Evolutionary conservation across 441 rosid species (phyloP).

Genomic region (Omphalea diandra): DNA sequence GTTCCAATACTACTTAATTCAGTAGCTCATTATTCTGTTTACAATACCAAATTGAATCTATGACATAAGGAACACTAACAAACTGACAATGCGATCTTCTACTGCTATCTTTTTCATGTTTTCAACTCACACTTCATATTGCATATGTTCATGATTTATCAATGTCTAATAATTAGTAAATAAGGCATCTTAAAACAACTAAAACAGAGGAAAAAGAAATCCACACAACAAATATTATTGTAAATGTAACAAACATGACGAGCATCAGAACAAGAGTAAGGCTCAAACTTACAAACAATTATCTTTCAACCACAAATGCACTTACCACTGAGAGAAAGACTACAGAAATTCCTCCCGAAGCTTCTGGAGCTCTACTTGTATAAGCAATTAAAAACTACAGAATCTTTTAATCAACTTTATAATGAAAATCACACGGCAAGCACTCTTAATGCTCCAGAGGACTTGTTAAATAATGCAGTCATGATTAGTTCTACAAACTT

Average conservation of each 20-base stretch:
- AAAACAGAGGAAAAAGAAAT: background rate
- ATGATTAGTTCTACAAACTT: conserved; percentile 31
- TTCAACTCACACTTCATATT: background rate
- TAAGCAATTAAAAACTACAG: conserved; percentile 48
- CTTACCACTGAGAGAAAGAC: conserved; percentile 63
- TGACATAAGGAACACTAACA: background rate
- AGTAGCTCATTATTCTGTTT: background rate
- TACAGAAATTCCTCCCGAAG: conserved; percentile 45
- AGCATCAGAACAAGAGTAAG: background rate
- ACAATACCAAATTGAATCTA: background rate
- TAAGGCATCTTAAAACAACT: background rate
- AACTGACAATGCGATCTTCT: background rate
- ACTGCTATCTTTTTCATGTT: background rate
- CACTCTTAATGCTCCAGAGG: conserved; percentile 38
- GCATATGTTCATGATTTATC: background rate
- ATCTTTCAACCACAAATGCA: conserved; percentile 30
- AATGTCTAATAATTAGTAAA: background rate
- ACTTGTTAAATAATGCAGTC: conserved; percentile 28
- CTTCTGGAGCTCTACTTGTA: conserved; percentile 48
- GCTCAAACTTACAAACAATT: conserved; percentile 10
- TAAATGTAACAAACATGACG: background rate
- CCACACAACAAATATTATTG: background rate
- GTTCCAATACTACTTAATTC: background rate
- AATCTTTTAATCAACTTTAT: conserved; percentile 41
- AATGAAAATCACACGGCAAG: conserved; percentile 38